A percentile compares a stretch with the other conserved stretches of the same genome.
phyloP scores from a whole-genome alignment of 352 stramenopile species.

The Phytophthora litchii region DNA sequence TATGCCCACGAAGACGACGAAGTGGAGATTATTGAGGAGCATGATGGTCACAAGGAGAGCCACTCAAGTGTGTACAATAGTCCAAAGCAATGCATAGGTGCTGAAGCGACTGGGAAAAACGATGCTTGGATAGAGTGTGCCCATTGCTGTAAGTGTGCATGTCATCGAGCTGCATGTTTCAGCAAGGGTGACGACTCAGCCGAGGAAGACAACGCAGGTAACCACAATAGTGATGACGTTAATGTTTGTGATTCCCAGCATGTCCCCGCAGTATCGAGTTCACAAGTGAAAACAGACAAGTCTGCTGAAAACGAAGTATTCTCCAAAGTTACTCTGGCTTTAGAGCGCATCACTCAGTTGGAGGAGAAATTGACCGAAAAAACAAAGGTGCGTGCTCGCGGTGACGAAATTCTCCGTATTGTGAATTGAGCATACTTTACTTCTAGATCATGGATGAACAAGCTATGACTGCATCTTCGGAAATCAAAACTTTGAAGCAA shows the following conservation, averaged over 20 bases:
- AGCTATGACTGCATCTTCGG: constrained; percentile 33
- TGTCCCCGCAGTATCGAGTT: background rate
- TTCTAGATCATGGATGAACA: constrained; percentile 49
- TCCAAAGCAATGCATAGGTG: constrained; percentile 14
- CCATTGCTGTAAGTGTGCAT: constrained; percentile 54
- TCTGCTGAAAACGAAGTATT: constrained; percentile 13
- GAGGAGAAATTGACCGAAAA: constrained; percentile 51
- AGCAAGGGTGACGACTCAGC: constrained; percentile 2
- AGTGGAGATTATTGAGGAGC: constrained; percentile 27
- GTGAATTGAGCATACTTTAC: constrained; percentile 2
- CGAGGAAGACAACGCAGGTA: constrained; percentile 10
- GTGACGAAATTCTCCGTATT: background rate
- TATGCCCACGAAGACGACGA: constrained; percentile 46
- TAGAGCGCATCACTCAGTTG: constrained; percentile 47
- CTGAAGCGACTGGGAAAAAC: constrained; percentile 8
- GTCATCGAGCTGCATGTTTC: constrained; percentile 27
- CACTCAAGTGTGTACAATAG: constrained; percentile 10
- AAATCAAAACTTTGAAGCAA: constrained; percentile 51
- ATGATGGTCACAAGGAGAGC: constrained; percentile 18
- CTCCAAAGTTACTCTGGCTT: constrained; percentile 29
- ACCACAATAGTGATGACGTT: background rate
- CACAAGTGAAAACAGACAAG: background rate
- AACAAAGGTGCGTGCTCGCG: constrained; percentile 40
- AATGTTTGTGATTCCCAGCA: constrained; percentile 4
- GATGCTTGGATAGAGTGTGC: constrained; percentile 33